Evolutionary conservation across 108 stramenopile genomes (phyloP).

Genomic region (Cyclotella kingstonii): DNA sequence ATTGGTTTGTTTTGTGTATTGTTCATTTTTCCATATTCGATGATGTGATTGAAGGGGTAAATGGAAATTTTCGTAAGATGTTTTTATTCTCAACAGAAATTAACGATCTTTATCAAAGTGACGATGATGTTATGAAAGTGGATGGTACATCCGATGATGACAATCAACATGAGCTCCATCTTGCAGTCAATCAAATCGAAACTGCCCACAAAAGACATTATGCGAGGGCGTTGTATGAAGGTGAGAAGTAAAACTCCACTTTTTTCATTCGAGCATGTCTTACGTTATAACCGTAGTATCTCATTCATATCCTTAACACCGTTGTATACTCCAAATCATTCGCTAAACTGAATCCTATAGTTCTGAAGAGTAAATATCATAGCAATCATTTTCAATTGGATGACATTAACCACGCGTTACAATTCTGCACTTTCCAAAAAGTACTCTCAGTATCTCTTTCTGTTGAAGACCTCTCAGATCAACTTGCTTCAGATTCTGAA

Average conservation of each 20-base stretch:
- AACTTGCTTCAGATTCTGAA: conserved; percentile 14
- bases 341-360: too few species aligned
- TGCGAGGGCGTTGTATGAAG: conserved; percentile 56
- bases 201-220: conserved; percentile 50
- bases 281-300: too few species aligned
- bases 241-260: too few species aligned
- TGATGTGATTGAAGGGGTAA: conserved; percentile 25
- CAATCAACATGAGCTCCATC: conserved; percentile 51
- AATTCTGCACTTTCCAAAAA: conserved; percentile 23
- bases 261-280: too few species aligned
- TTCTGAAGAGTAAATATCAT: too few species aligned
- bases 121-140: conserved; percentile 52
- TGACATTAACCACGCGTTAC: conserved; percentile 22
- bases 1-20: conserved; percentile 63
- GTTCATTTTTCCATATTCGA: conserved; percentile 34
- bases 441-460: conserved; percentile 18
- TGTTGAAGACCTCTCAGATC: conserved; percentile 28
- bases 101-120: conserved; percentile 62
- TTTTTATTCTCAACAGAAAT: conserved; percentile 71
- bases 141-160: conserved; percentile 47
- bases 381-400: conserved; percentile 13
- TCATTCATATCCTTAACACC: too few species aligned
- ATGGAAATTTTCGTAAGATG: conserved; percentile 36
- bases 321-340: too few species aligned
- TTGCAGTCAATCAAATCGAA: conserved; percentile 53